Evolutionary conservation across 2,329 filamentous ascomycete species (phyloP), one percentile per base, ranked within the genome.

Genomic region (Cladophialophora psammophila): DNA sequence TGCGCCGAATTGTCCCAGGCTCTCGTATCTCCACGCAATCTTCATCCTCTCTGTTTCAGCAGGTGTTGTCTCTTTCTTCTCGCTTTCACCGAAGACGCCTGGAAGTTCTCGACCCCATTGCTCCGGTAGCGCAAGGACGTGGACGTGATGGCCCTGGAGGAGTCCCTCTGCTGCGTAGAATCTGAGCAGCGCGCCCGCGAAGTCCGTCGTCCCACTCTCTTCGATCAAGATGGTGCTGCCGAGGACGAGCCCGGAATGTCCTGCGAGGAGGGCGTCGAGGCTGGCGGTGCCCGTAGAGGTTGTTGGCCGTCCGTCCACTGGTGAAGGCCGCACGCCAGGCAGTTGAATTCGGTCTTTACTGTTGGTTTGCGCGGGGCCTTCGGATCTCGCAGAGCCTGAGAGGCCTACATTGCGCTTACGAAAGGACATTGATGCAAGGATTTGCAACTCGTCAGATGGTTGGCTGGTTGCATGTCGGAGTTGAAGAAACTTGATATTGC

Each of bases 1-100:
- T 66, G 83, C 84, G 50, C 88, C 88, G 73, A 89, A 89, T 71
- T 91, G 90, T 15, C 91, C 91, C 61, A 98, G 79, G 38, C 88
- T 87, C 79, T 98, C 94, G 80, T 99, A 99, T 78, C 95, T 87
- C 95, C 95, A 99, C 3, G 95, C 95, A 82, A 99, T 99, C 82
- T 97, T 98, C 95, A 99, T 98, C 79, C 90, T 94, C 69, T 94
- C 91, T 13, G 85, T 84, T 71, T 77, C 74, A 50, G 75, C 77
- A 9, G 75, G 74, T 64, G 79, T 80, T 64, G 79, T 80, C 52
- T 81, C 78, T 38, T 83, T 81, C 36, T 83, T 76, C 72, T 84
- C 80, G 38, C 82, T 77, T 59, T 83, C 79, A 70, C 83, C 79
- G 55, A 85, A 84, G 38, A 96, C 78, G 0, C 91, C 94, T 2